Evolutionary conservation across 306 rosid species (phyloP), one percentile per base, ranked within the genome.

Genomic region (Heteromeles arbutifolia): DNA sequence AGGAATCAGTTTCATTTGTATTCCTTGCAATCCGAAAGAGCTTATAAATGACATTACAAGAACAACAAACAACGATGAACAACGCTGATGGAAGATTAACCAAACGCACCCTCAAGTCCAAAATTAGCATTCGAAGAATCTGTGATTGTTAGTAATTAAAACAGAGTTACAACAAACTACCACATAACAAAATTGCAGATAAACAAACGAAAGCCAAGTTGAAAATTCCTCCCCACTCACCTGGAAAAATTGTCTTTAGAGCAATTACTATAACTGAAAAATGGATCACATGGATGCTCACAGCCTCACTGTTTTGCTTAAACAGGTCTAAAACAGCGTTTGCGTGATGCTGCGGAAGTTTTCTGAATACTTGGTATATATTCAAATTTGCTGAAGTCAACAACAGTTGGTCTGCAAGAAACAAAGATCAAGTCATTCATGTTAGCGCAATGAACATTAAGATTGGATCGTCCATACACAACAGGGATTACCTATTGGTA

Each of bases 361-460:
- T 88, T 84, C 71, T 22, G 80, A 31, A 75, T 84, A 56, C 65
- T 86, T 81, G 93, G 88, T 80, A 67, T 81, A 54, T 80, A 92
- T 8, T 84, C 93, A 78, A 75, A 92, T 64, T 86, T 86, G 69
- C 67, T 82, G 8, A 92, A 79, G 85, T 90, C 91, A 67, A 12
- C 69, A 34, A 69, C 74, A 39, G 73, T 81, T 71, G 91, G 68
- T 84, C 93, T 88, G 25, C 58, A 69, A 70, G 73, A 78, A 75
- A 62, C 54, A 72, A 18, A 64, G 43, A 76, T 48, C 45, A 50
- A 62, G 77, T 80, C 63, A 85, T 73, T 15, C 67, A 75, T 54
- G 39, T 71, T 58, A 72, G 76, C 28, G 2, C 70, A 73, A 76
- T 59, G 78, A 26, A 84, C 75, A n/a, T 56, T n/a, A 77, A 68